phyloP scores from a whole-genome alignment of 2,329 filamentous ascomycete species.

The Xylariaceae sp. region DNA sequence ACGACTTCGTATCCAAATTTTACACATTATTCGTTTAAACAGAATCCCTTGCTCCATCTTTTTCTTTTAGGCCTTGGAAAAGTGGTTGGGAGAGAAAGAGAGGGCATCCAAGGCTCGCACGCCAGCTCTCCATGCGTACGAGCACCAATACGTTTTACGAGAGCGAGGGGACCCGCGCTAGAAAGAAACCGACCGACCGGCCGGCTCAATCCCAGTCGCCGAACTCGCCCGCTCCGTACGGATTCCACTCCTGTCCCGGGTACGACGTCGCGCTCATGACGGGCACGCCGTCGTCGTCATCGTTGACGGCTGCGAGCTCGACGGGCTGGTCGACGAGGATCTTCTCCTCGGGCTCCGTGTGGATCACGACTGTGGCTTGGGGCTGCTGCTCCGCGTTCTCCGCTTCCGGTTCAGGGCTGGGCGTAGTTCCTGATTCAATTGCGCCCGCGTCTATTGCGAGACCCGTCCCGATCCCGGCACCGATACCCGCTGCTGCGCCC shows the following conservation, averaged over 20 bases:
- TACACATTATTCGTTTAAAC: too few relatives aligned
- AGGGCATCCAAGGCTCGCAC: too few relatives aligned
- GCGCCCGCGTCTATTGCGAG: not conserved
- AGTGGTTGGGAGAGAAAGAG: too few relatives aligned
- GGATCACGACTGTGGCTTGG: conserved; percentile 1
- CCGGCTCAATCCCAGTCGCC: conserved; percentile 33
- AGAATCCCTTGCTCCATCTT: too few relatives aligned
- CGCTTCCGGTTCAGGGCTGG: not conserved
- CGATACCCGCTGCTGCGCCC: conserved; percentile 5
- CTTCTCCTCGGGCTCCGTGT: conserved; percentile 41
- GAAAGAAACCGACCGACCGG: too few relatives aligned
- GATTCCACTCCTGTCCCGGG: conserved; percentile 61
- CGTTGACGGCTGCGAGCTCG: conserved; percentile 36
- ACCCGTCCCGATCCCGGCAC: not conserved
- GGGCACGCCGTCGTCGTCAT: conserved; percentile 45
- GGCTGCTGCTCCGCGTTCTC: not conserved
- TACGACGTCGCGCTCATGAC: conserved; percentile 59
- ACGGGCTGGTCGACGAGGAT: conserved; percentile 38
- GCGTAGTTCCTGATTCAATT: too few relatives aligned
- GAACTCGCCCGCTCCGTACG: conserved; percentile 41
- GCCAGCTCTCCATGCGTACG: too few relatives aligned
- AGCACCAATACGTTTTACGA: too few relatives aligned
- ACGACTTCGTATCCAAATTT: too few relatives aligned
- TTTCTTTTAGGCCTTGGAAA: too few relatives aligned
- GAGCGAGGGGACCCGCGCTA: too few relatives aligned